Evolutionary conservation across 176 grass and related monocot species (phyloP), one percentile per base, ranked within the genome.

Genomic region (Zea mays): DNA sequence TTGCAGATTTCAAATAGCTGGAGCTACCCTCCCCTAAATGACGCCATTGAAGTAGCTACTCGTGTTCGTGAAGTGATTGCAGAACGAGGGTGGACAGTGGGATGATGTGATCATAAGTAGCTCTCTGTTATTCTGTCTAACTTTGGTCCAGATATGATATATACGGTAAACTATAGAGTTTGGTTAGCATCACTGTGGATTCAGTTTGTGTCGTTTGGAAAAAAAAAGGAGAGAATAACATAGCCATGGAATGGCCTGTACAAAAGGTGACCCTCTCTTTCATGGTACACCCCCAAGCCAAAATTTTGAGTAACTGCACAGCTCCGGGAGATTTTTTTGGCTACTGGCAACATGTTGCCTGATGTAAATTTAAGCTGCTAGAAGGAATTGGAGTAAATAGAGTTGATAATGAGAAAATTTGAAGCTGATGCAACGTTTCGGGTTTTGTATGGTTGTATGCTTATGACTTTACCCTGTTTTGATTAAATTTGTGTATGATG

Each of bases 11-110:
- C 91, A 70, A 86, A 92, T 85, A 90, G 71, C 73, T 94, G 89
- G 91, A 94, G 91, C 75, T 97, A 92, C 68, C 85, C 89, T 76
- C 95, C 94, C 55, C 71, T 94, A 72, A 92, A 93, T 77, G 95
- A 94, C 8, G 77, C 91, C 27, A 82, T 74, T 67, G 95, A 97
- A 86, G 95, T 86, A 69, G 89, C 91, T 62, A 11, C 63, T 49
- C 85, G 89, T 54, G 91, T 92, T 56, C 88, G 94, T 7, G 89
- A 92, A 80, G 85, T 88, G 65, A 81, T 97, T n/a, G 79, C 89
- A 19, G 89, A 90, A 76, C 79, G 86, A 63, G 89, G 94, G 69
- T 93, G 91, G 88, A 84, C 89, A 50, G 46, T 94, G 67, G 79
- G 86, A 54, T 85, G 70, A 69, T 81, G 57, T 50, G 69, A 15